phyloP scores from a whole-genome alignment of 768 basidiomycete species.

The Kwoniella sp. region DNA sequence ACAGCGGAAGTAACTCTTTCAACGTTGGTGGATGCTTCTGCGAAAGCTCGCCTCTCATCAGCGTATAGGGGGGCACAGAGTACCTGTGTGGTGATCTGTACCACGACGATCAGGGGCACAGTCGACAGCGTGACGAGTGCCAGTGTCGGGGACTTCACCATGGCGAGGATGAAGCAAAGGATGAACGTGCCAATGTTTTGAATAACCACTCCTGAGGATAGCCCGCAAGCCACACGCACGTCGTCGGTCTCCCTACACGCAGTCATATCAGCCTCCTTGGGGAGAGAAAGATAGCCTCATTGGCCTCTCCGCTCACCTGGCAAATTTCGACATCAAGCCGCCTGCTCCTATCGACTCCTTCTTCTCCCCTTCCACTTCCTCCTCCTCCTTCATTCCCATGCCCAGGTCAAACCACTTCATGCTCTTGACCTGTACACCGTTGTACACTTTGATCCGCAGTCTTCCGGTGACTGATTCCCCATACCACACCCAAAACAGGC shows the following conservation, averaged over 20 bases:
- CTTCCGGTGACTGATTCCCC: conserved; percentile 74
- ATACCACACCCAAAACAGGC: conserved; percentile 77
- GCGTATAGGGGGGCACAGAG: conserved; percentile 65
- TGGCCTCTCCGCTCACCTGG: conserved; percentile 56
- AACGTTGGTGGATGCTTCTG: conserved; percentile 70
- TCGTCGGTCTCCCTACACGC: conserved; percentile 82
- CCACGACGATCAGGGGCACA: conserved; percentile 72
- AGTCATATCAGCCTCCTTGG: not conserved
- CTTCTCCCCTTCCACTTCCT: conserved; percentile 50
- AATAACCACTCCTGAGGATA: conserved; percentile 70
- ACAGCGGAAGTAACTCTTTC: conserved; percentile 71
- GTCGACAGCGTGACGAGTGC: conserved; percentile 88
- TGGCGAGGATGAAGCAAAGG: conserved; percentile 74
- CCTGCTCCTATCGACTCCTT: conserved; percentile 69
- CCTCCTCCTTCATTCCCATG: conserved; percentile 54
- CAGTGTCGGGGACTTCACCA: conserved; percentile 71
- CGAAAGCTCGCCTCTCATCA: conserved; percentile 63
- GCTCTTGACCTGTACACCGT: conserved; percentile 62
- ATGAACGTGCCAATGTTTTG: conserved; percentile 77
- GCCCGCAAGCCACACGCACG: conserved; percentile 75
- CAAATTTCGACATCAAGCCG: conserved; percentile 89
- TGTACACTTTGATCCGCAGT: conserved; percentile 66
- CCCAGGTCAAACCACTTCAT: conserved; percentile 90
- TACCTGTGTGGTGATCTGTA: conserved; percentile 70
- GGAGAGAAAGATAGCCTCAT: not conserved